Percentiles rank a stretch among this genome's conserved stretches.
phyloP scores from a whole-genome alignment of 129 eudicot species.

The Flaveria brownii region DNA sequence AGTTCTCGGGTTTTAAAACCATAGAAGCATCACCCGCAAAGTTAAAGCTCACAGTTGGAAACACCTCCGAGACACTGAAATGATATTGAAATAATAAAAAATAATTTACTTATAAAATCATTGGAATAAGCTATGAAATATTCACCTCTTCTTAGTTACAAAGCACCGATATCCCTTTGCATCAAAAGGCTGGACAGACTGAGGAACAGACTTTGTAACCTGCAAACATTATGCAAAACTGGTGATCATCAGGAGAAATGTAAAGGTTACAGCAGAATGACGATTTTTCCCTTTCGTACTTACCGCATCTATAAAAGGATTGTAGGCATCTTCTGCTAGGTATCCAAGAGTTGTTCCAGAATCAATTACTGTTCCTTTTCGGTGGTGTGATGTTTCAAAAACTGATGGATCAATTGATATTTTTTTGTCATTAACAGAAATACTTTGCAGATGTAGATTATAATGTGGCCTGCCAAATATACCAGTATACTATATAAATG shows the following conservation, averaged over 20 bases:
- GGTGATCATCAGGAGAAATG: not conserved
- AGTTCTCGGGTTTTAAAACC: constrained; percentile 72
- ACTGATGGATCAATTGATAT: constrained; percentile 64
- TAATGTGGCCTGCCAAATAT: constrained; percentile 73
- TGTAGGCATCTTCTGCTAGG: constrained; percentile 80
- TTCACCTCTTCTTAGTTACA: constrained; percentile 61
- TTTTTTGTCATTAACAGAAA: constrained; percentile 66
- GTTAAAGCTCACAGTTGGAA: constrained; percentile 72
- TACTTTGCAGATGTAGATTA: constrained; percentile 66
- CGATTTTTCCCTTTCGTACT: constrained; percentile 29
- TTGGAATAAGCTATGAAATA: constrained; percentile 9
- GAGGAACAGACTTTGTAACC: constrained; percentile 62
- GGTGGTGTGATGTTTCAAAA: constrained; percentile 55
- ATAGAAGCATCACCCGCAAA: constrained; percentile 91
- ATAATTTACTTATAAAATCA: constrained; percentile 21
- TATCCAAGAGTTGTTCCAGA: constrained; percentile 96
- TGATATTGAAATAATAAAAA: constrained; percentile 7
- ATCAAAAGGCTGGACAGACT: constrained; percentile 60
- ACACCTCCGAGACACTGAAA: constrained; percentile 63
- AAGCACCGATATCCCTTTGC: constrained; percentile 76
- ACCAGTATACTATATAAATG: not conserved
- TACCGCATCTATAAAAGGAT: constrained; percentile 76
- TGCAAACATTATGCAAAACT: constrained; percentile 37
- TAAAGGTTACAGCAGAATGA: constrained; percentile 10
- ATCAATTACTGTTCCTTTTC: constrained; percentile 90